These are phyloP conservation scores for Rhytidiadelphus loreus DNA, from an alignment of 225 moss, liverwort and hornwort genomes.

Conservation along the genomic window DNA sequence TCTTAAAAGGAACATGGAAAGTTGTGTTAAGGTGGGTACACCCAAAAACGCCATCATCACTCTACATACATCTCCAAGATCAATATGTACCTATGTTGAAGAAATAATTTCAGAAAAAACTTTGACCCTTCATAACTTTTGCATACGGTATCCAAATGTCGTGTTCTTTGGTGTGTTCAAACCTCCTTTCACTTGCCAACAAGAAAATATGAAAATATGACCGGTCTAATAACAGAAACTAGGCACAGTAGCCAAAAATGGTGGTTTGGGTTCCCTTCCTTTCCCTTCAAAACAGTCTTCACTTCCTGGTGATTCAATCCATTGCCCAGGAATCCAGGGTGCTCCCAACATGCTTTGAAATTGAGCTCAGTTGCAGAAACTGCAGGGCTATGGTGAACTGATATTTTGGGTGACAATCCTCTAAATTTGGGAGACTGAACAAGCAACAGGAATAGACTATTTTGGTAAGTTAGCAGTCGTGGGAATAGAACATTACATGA, in stretches of 20 bases:
- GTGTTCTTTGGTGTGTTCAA: background rate
- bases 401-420: background rate
- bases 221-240: accelerated
- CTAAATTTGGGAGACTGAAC: background rate
- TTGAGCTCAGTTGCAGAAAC: background rate
- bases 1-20: background rate
- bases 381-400: background rate
- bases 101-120: background rate
- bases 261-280: too few relatives aligned
- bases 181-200: background rate
- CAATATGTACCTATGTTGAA: background rate
- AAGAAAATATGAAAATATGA: background rate
- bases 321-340: background rate
- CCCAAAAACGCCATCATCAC: background rate
- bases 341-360: background rate
- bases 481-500: background rate
- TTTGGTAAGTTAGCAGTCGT: background rate
- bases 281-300: background rate
- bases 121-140: background rate
- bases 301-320: too few relatives aligned
- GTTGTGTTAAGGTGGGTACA: background rate
- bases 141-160: background rate
- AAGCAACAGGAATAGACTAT: background rate
- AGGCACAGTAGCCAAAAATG: background rate
- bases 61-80: accelerated